A percentile compares a stretch with the other conserved stretches of the same genome.
These are phyloP conservation scores for Septoria linicola DNA, from an alignment of 2,329 filamentous ascomycete species.

Conservation along the genomic window DNA sequence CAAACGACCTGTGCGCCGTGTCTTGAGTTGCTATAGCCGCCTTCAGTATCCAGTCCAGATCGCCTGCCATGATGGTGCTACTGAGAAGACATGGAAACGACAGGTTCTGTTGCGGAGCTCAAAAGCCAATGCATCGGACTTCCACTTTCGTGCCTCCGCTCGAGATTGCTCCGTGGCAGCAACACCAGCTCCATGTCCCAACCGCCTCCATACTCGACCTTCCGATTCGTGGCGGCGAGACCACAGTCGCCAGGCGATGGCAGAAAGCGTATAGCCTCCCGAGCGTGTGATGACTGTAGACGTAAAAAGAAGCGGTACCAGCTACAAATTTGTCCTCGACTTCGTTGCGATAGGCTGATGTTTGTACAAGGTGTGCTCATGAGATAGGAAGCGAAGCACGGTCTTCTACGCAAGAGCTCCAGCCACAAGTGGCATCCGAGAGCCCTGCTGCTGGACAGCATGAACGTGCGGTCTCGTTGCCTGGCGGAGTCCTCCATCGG, in stretches of 20 bases:
- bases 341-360: background rate
- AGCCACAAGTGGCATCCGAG: background rate
- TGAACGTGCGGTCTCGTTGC: background rate
- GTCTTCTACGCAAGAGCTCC: background rate
- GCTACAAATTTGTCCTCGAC: background rate
- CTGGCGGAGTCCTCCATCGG: background rate
- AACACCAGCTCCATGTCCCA: background rate
- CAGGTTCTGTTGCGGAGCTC: too few species aligned
- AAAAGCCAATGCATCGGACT: too few species aligned
- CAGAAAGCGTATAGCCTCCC: conserved; percentile 11
- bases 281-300: conserved; percentile 14
- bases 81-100: too few species aligned
- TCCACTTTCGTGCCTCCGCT: too few species aligned
- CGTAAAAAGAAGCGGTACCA: conserved; percentile 17
- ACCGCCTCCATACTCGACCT: conserved; percentile 7
- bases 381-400: background rate
- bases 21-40: conserved; percentile 32
- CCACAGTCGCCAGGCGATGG: background rate
- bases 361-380: background rate
- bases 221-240: conserved; percentile 12
- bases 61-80: conserved; percentile 24
- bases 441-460: background rate
- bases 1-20: conserved; percentile 28
- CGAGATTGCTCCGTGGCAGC: background rate
- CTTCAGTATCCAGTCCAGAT: conserved; percentile 36